phyloP scores from a whole-genome alignment of 352 stramenopile species.

The Globisporangium spiculum region DNA sequence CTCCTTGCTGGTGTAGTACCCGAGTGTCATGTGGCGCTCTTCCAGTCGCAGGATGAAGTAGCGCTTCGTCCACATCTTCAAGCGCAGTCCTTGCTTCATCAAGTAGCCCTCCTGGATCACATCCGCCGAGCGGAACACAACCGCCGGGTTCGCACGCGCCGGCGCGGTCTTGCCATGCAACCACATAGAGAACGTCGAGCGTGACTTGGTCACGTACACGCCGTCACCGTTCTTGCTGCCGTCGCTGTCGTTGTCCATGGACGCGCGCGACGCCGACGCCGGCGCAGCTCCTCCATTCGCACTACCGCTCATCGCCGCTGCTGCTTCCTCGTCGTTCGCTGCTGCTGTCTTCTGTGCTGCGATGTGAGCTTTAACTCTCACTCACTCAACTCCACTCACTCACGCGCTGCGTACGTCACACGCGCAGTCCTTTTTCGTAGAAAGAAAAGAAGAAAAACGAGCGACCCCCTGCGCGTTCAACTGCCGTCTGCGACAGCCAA shows the following conservation, averaged over 20 bases:
- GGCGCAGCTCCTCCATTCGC: constrained; percentile 1
- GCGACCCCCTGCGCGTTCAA: not conserved
- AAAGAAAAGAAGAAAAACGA: not conserved
- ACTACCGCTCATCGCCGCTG: constrained; percentile 4
- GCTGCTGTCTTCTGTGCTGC: not conserved
- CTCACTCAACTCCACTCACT: constrained; percentile 3
- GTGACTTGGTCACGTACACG: constrained; percentile 85
- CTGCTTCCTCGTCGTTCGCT: not conserved
- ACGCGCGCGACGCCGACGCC: constrained; percentile 7
- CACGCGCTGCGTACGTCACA: constrained; percentile 1
- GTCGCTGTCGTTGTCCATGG: constrained; percentile 16
- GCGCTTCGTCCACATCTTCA: constrained; percentile 80
- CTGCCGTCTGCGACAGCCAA: not conserved
- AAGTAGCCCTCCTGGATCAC: constrained; percentile 86
- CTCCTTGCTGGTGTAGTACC: constrained; percentile 86
- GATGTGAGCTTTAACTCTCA: not conserved
- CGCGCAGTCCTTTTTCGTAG: not conserved
- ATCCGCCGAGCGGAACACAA: constrained; percentile 78
- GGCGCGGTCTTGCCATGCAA: constrained; percentile 75
- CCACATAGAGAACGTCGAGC: constrained; percentile 84
- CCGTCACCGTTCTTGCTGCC: constrained; percentile 35
- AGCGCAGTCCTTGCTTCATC: constrained; percentile 74
- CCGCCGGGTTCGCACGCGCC: constrained; percentile 37
- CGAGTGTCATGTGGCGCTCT: constrained; percentile 86
- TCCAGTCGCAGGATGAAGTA: constrained; percentile 87